Conservation (phyloP, 73 alveolate species). For the Breviolum minutum region DNA sequence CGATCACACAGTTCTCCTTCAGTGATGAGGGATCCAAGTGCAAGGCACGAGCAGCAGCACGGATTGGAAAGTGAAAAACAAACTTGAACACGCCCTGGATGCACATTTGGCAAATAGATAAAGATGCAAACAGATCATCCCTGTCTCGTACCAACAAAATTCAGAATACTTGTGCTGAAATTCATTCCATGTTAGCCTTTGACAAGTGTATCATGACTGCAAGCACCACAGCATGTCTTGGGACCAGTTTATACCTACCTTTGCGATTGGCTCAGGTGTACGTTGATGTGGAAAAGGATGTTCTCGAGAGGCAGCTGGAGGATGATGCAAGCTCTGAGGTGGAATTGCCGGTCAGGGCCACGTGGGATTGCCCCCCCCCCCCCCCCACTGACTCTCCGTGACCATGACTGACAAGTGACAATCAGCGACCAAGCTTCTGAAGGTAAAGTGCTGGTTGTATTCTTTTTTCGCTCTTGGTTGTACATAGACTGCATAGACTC, state of each 20-base stretch:
- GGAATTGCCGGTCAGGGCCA: background rate
- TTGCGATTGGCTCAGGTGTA: constrained; percentile 37
- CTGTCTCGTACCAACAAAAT: no score
- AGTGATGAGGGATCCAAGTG: constrained; percentile 90
- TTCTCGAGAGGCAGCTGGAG: constrained; percentile 46
- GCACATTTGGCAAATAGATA: no score
- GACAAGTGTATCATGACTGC: no score
- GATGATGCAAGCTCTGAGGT: constrained; percentile 18
- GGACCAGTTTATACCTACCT: no score
- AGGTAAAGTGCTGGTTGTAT: no score
- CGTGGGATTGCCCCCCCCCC: background rate
- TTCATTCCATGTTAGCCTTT: no score
- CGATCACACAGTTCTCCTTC: constrained; percentile 90
- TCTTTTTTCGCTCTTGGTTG: no score
- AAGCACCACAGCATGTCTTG: no score
- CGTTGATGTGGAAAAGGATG: constrained; percentile 78
- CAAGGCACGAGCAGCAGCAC: constrained; percentile 15
- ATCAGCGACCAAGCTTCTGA: background rate
- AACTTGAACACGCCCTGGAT: no score
- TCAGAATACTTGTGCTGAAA: no score
- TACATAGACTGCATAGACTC: background rate
- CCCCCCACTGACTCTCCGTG: background rate
- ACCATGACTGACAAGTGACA: no score
- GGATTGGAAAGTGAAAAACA: background rate
- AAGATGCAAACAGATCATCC: no score